Base-by-base conservation (phyloP, 306 rosid species). In the Pyrus communis region DNA sequence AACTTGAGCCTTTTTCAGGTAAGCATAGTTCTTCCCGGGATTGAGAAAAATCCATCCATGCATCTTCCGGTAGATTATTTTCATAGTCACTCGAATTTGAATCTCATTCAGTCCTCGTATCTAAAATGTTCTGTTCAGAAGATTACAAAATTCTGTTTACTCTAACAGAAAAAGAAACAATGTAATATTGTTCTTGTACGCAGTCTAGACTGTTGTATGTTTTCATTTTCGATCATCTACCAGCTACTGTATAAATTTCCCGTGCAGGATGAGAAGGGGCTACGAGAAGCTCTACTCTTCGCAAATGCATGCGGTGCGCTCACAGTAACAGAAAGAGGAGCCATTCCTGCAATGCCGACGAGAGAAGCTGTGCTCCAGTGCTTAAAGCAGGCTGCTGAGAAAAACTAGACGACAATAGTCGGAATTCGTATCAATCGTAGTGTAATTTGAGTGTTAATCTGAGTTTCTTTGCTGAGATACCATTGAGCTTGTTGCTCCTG, bases 291-390 rank as follows among this genome's bases (percentile, higher is more conserved):
- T 72, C 77, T 94, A 66, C 77, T 76, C 52, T 94, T 94, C 35
- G 96, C 94, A 7, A 94, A 94, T 58, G 87, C 83, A 55, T 91
- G 97, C 4, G 98, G 98, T 13, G 98, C 96, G 64, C 77, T 94
- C 68, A 89, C 98, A 2, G 96, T 94, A 55, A 88, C 84, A n/a
- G 87, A 85, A 70, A 86, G 91, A 77, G 97, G 97, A 69, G 98
- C 96, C 75, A 94, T 94, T 76, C 98, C 98, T 49, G 87, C 98
- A 22, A 80, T 94, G 70, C 97, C 97, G 7, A 86, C 91, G 12
- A 89, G 78, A 76, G 91, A 94, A 25, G 87, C 86, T 9, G 87
- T 90, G 65, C 83, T 87, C 43, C 83, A 68, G 59, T 86, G 88
- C 82, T 74, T 90, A 71, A 79, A 80, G 33, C 87, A 91, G 80